Percentiles rank a stretch among this genome's conserved stretches.
phyloP scores from a whole-genome alignment of 2,329 filamentous ascomycete genomes.

The Didymella segeticola region DNA sequence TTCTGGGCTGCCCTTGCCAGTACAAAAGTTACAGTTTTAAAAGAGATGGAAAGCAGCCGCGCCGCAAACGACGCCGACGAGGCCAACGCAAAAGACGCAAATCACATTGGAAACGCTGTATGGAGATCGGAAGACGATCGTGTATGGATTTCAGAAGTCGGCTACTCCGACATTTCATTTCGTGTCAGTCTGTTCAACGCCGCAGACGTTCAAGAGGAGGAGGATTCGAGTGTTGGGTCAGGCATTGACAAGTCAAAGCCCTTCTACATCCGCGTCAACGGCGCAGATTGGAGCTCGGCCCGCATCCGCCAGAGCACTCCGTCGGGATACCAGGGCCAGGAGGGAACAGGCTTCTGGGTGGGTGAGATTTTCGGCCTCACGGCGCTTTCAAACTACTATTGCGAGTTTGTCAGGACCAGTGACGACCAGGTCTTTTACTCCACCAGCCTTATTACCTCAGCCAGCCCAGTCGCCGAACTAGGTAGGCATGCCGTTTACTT shows the following conservation, averaged over 20 bases:
- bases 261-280: slow-evolving; percentile 80
- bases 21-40: slow-evolving; percentile 95
- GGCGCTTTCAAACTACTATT: slow-evolving; percentile 77
- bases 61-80: slow-evolving; percentile 75
- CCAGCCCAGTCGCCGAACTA: slow-evolving; percentile 65
- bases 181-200: slow-evolving; percentile 70
- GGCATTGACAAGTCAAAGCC: slow-evolving; percentile 74
- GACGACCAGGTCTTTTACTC: slow-evolving; percentile 73
- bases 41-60: slow-evolving; percentile 77
- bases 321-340: slow-evolving; percentile 53
- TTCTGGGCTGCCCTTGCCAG: slow-evolving; percentile 94
- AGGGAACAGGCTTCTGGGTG: slow-evolving; percentile 66
- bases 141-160: slow-evolving; percentile 83
- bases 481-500: slow-evolving; percentile 48
- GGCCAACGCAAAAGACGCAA: slow-evolving; percentile 76
- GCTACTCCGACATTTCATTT: slow-evolving; percentile 79
- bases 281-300: slow-evolving; percentile 79
- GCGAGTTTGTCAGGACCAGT: slow-evolving; percentile 74
- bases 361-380: slow-evolving; percentile 73
- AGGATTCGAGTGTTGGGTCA: slow-evolving; percentile 48
- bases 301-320: slow-evolving; percentile 65
- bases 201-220: slow-evolving; percentile 48
- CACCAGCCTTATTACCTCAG: slow-evolving; percentile 73
- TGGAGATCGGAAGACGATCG: slow-evolving; percentile 73
- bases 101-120: slow-evolving; percentile 77